Conservation (phyloP, 2,329 filamentous ascomycete species). For the Epichloe aotearoae region DNA sequence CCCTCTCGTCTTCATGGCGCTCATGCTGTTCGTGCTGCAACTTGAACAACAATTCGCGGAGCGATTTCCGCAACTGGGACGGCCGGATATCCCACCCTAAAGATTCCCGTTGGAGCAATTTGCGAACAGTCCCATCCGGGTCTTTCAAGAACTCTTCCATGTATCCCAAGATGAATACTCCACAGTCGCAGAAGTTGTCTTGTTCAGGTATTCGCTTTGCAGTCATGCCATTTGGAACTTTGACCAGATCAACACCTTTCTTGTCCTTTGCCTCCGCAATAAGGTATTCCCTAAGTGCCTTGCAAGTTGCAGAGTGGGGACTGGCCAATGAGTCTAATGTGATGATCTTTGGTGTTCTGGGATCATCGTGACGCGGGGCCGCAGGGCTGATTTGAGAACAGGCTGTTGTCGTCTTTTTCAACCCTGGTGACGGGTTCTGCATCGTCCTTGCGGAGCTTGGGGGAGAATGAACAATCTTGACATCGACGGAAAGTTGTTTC, state of each 20-base stretch:
- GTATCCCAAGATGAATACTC: conserved; percentile 75
- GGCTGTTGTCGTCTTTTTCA: conserved; percentile 8
- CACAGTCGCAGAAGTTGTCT: conserved; percentile 78
- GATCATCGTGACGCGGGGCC: conserved; percentile 17
- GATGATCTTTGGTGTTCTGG: conserved; percentile 56
- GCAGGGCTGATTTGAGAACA: neutral
- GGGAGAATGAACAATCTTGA: neutral
- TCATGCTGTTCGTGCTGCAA: conserved; percentile 46
- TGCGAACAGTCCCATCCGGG: conserved; percentile 56
- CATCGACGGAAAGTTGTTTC: neutral
- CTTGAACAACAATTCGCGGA: conserved; percentile 52
- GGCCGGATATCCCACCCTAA: conserved; percentile 40
- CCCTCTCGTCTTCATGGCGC: conserved; percentile 22
- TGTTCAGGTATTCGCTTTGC: conserved; percentile 68
- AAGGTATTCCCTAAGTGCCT: conserved; percentile 63
- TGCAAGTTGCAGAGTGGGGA: conserved; percentile 49
- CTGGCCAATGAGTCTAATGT: conserved; percentile 75
- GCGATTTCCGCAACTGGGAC: conserved; percentile 45
- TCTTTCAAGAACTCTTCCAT: conserved; percentile 66
- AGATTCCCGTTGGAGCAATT: conserved; percentile 47
- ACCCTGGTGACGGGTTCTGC: neutral
- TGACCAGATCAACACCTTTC: conserved; percentile 28
- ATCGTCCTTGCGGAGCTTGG: conserved; percentile 1
- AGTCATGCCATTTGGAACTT: conserved; percentile 39
- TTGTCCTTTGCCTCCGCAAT: conserved; percentile 57